These are phyloP conservation scores for Seiridium unicorne DNA, from an alignment of 2,329 filamentous ascomycete species.

Conservation along the genomic window DNA sequence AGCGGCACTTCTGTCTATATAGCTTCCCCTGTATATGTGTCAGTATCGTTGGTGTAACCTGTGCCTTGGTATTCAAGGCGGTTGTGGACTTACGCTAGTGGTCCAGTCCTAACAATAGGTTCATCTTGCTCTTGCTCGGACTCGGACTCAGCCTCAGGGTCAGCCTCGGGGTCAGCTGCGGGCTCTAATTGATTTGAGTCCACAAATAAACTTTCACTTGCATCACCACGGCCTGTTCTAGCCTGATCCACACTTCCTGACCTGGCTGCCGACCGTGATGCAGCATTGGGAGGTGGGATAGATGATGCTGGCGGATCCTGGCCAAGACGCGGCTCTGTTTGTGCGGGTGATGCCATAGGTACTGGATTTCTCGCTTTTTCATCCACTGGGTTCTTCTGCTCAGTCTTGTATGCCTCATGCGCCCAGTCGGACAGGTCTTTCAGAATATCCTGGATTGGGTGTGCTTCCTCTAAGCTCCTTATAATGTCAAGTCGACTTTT, in stretches of 20 bases:
- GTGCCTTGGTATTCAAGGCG: not conserved
- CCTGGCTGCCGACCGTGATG: not conserved
- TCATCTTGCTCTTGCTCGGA: constrained; percentile 17
- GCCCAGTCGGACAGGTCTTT: constrained; percentile 2
- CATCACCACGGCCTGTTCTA: not conserved
- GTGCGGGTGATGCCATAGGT: not conserved
- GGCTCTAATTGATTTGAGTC: too few species aligned
- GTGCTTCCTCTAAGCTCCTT: not conserved
- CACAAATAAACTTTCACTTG: not conserved
- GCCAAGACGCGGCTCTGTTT: not conserved
- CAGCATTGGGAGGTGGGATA: not conserved
- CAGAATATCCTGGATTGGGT: not conserved
- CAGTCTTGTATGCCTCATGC: not conserved
- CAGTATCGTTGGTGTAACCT: constrained; percentile 9
- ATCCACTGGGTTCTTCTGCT: not conserved
- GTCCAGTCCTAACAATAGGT: constrained; percentile 18
- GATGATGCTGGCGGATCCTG: not conserved
- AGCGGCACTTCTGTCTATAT: constrained; percentile 17
- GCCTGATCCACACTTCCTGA: not conserved
- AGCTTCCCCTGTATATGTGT: constrained; percentile 20
- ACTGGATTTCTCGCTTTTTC: not conserved
- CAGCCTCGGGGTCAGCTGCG: not conserved
- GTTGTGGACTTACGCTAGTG: constrained; percentile 14
- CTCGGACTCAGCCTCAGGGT: constrained; percentile 12
- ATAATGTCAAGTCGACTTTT: not conserved